These are phyloP conservation scores for Leishmania lainsoni DNA, from an alignment of 208 protist species.

Conservation along the genomic window DNA sequence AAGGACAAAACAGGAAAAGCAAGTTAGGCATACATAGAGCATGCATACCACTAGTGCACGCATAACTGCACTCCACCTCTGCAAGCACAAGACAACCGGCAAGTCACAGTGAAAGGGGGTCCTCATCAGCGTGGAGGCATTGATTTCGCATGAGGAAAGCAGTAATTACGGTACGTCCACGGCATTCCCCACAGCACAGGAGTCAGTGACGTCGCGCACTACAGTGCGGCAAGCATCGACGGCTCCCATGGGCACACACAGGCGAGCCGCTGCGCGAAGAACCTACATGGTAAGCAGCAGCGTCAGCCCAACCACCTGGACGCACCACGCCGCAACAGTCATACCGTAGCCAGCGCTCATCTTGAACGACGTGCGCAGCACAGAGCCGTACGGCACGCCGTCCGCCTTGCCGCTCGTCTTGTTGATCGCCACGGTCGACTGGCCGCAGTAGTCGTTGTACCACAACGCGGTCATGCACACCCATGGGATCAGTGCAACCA, in stretches of 20 bases:
- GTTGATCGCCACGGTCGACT: conserved; percentile 7
- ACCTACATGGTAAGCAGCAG: conserved; percentile 20
- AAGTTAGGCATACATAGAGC: neutral
- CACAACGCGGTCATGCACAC: conserved; percentile 56
- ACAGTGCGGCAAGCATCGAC: too few relatives aligned
- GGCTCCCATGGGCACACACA: neutral
- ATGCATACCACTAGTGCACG: neutral
- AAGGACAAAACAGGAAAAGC: neutral
- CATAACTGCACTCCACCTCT: neutral
- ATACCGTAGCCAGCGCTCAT: conserved; percentile 46
- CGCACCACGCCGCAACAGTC: conserved; percentile 46
- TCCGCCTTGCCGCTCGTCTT: conserved; percentile 17
- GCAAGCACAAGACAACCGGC: neutral
- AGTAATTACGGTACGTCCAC: neutral
- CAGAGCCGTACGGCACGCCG: conserved; percentile 28
- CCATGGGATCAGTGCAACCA: conserved; percentile 50
- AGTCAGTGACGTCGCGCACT: too few relatives aligned
- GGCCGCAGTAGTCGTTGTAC: conserved; percentile 39
- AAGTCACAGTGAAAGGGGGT: neutral
- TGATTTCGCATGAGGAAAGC: neutral
- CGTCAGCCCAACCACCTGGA: conserved; percentile 41
- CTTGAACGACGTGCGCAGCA: conserved; percentile 38
- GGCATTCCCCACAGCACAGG: too few relatives aligned
- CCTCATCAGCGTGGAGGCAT: neutral
- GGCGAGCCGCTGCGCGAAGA: neutral